Percentiles rank a stretch among this genome's conserved stretches.
Evolutionary conservation across 1,284 basidiomycete species (phyloP).

Genomic region (Vanrija humicola): DNA sequence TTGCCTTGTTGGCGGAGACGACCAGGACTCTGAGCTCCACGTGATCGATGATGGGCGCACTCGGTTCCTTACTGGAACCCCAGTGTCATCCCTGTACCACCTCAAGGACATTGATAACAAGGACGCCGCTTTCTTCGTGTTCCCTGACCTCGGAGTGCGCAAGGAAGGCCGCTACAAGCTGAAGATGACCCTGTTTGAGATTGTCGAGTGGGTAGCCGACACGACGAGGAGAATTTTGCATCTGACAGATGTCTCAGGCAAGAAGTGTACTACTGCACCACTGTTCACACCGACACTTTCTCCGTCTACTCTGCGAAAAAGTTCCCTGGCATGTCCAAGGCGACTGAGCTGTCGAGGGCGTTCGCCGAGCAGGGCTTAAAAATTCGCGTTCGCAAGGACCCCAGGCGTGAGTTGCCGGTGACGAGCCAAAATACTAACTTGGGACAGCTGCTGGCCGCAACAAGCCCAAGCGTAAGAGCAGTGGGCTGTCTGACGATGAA

Average conservation of each 20-base stretch:
- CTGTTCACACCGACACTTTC: conserved; percentile 77
- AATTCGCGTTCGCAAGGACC: conserved; percentile 85
- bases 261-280: conserved; percentile 80
- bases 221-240: neutral
- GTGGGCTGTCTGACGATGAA: conserved; percentile 14
- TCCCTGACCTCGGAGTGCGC: conserved; percentile 78
- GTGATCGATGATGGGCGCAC: conserved; percentile 81
- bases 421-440: conserved; percentile 15
- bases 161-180: conserved; percentile 84
- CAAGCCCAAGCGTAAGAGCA: conserved; percentile 20
- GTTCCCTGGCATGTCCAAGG: conserved; percentile 84
- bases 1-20: conserved; percentile 74
- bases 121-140: conserved; percentile 88
- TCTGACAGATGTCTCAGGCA: conserved; percentile 53
- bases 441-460: conserved; percentile 10
- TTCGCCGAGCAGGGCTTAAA: conserved; percentile 90
- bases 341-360: conserved; percentile 78
- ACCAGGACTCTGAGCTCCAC: conserved; percentile 77
- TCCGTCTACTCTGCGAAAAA: conserved; percentile 88
- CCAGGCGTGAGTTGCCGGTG: conserved; percentile 31
- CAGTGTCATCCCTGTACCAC: conserved; percentile 90
- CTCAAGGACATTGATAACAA: conserved; percentile 83
- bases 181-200: conserved; percentile 88
- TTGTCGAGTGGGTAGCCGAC: conserved; percentile 67
- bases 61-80: conserved; percentile 46